phyloP scores from a whole-genome alignment of 768 basidiomycete species.

The Boletus insuetus region DNA sequence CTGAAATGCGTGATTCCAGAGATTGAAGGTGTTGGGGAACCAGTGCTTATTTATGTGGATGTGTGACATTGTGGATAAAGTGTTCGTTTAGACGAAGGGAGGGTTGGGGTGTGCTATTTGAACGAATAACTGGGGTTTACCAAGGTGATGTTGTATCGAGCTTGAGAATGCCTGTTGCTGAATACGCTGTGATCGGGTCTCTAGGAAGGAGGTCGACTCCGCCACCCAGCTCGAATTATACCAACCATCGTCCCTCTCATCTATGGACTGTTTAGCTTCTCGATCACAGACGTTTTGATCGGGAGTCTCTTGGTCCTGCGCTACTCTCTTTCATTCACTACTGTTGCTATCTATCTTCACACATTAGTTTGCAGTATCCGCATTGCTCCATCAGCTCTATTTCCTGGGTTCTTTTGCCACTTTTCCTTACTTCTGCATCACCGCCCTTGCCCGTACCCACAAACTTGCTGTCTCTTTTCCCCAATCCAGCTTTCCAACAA shows the following conservation, averaged over 20 bases:
- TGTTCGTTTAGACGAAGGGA: conserved; percentile 18
- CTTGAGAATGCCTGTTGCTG: conserved; percentile 16
- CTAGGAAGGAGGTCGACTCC: conserved; percentile 18
- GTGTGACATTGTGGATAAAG: conserved; percentile 34
- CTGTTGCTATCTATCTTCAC: conserved; percentile 27
- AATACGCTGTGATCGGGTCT: conserved; percentile 16
- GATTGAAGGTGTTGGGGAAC: conserved; percentile 95
- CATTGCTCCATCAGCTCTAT: conserved; percentile 22
- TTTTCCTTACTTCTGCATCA: conserved; percentile 22
- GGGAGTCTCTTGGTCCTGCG: conserved; percentile 17
- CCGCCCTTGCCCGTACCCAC: conserved; percentile 22
- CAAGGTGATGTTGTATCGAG: conserved; percentile 32
- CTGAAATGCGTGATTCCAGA: conserved; percentile 98
- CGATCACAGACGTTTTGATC: conserved; percentile 18
- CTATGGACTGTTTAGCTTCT: conserved; percentile 14
- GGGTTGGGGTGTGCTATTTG: conserved; percentile 15
- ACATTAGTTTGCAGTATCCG: conserved; percentile 22
- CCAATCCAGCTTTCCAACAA: conserved; percentile 12
- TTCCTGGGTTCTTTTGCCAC: conserved; percentile 23
- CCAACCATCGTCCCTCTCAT: conserved; percentile 13
- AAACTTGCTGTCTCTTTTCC: conserved; percentile 12
- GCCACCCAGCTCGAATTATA: conserved; percentile 19
- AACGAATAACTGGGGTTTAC: conserved; percentile 9
- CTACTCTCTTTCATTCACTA: conserved; percentile 15
- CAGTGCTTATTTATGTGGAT: conserved; percentile 91